phyloP scores from a whole-genome alignment of 2,329 filamentous ascomycete genomes.

The Pseudogymnoascus sp. region DNA sequence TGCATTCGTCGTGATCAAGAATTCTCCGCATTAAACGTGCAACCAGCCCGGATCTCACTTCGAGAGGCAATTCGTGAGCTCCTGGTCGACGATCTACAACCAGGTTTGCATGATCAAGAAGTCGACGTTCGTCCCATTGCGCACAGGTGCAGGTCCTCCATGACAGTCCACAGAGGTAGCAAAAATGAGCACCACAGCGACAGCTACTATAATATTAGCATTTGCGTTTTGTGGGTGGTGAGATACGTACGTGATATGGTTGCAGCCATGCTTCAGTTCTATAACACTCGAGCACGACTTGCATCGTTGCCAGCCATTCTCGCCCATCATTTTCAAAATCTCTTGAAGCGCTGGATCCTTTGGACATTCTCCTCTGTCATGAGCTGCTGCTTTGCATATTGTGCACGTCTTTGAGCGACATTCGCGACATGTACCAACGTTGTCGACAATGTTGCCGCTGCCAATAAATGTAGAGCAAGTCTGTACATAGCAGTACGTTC shows the following conservation, averaged over 20 bases:
- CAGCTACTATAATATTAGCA: constrained; percentile 30
- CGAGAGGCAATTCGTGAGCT: neutral
- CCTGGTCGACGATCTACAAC: constrained; percentile 26
- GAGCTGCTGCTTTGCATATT: constrained; percentile 39
- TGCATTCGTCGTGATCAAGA: neutral
- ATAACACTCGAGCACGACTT: constrained; percentile 37
- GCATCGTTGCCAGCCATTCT: constrained; percentile 45
- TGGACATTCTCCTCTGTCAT: constrained; percentile 40
- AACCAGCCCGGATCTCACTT: neutral
- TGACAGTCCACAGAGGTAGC: constrained; percentile 36
- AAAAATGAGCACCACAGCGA: constrained; percentile 40
- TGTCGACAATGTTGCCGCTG: constrained; percentile 22
- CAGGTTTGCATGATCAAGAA: constrained; percentile 27
- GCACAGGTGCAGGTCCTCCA: constrained; percentile 36
- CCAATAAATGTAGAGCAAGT: constrained; percentile 42
- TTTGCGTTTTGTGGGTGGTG: neutral
- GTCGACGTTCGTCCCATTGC: constrained; percentile 31
- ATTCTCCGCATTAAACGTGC: neutral
- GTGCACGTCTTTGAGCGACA: constrained; percentile 41
- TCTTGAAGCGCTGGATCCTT: constrained; percentile 33
- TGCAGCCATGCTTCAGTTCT: constrained; percentile 42
- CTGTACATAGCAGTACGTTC: constrained; percentile 41
- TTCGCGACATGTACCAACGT: constrained; percentile 33
- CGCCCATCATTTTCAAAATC: constrained; percentile 33
- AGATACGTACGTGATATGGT: constrained; percentile 46